These are phyloP conservation scores for Trichoderma citrinoviride DNA, from an alignment of 2,329 filamentous ascomycete genomes.

Conservation along the genomic window DNA sequence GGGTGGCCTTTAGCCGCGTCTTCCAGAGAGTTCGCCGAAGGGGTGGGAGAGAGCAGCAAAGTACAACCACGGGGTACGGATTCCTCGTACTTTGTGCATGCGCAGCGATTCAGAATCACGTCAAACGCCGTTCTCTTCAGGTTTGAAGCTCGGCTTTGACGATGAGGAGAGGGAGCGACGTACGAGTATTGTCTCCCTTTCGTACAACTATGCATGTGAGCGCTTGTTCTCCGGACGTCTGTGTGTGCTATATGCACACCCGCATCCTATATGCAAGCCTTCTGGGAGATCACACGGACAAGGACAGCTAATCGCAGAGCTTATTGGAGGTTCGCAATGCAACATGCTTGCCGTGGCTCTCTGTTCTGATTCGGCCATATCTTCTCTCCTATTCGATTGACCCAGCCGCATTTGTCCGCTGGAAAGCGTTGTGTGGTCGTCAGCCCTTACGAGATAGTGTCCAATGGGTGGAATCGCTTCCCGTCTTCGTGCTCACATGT, in stretches of 20 bases:
- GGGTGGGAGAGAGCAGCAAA: not conserved
- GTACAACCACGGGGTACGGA: not conserved
- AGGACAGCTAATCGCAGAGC: not conserved
- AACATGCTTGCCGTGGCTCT: not conserved
- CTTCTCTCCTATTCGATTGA: not conserved
- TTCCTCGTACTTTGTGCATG: not conserved
- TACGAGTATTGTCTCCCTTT: not conserved
- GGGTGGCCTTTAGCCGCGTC: slow-evolving; percentile 8
- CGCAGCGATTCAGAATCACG: not conserved
- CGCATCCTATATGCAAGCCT: slow-evolving; percentile 15
- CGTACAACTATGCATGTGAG: slow-evolving; percentile 6
- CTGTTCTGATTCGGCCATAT: not conserved
- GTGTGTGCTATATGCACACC: not conserved
- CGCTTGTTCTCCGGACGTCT: slow-evolving; percentile 2
- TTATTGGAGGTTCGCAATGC: not conserved
- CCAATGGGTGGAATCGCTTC: not conserved
- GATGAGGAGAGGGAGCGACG: too few species aligned
- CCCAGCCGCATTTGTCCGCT: not conserved
- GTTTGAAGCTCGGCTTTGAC: slow-evolving; percentile 2
- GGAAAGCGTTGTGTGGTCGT: not conserved
- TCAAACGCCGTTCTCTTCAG: slow-evolving; percentile 2
- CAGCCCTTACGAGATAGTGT: not conserved
- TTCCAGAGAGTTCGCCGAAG: slow-evolving; percentile 19
- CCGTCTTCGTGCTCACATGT: not conserved
- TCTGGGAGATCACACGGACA: slow-evolving; percentile 13